Base-by-base conservation (phyloP, 2,329 filamentous ascomycete species). In the Fusarium oligoseptatum region DNA sequence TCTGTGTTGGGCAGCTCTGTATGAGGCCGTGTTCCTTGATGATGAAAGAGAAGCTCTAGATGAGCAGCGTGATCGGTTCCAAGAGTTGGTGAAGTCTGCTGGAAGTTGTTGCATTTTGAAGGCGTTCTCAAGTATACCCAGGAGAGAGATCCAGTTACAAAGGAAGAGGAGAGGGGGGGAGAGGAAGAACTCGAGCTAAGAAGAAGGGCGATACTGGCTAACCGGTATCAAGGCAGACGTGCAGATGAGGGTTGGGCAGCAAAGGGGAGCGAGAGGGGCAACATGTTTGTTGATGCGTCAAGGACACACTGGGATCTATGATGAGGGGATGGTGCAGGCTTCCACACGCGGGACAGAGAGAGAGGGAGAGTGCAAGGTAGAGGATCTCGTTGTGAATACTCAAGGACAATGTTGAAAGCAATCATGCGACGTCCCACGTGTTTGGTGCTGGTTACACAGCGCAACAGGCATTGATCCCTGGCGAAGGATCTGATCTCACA, bases 1-100 rank as follows among this genome's bases (percentile, higher is more conserved):
- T 69, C 39, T 62, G 24, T 64, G 55, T 57, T 41, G 55, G 64
- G 60, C 32, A 67, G 52, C 41, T 52, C 32, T 73, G 64, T 70
- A 71, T 60, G 66, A 58, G 63, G 37, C 34, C 57, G 55, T 20
- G 45, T 55, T 37, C 32, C 43, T 48, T 9, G 56, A 57, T 60
- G 68, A 36, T 24, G 45, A 62, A 60, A 43, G 24, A 68, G 57
- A 66, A 66, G 60, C 60, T 37, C 57, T 22, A 52, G 41, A 68
- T 43, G 48, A 64, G 58, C 56, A 24, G 62, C 55, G 65, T 52
- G 48, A 70, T 39, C 22, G 58, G 36, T 37, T 27, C 29, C 41
- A 32, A n/a, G 43, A 48, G 37, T 55, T 15, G 29, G 34, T n/a
- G 50, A 60, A 60, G n/a, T 34, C 4, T 29, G 45, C 24, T 57